These are phyloP conservation scores for Iberis pinnata DNA, from an alignment of 345 rosid species.

Conservation along the genomic window DNA sequence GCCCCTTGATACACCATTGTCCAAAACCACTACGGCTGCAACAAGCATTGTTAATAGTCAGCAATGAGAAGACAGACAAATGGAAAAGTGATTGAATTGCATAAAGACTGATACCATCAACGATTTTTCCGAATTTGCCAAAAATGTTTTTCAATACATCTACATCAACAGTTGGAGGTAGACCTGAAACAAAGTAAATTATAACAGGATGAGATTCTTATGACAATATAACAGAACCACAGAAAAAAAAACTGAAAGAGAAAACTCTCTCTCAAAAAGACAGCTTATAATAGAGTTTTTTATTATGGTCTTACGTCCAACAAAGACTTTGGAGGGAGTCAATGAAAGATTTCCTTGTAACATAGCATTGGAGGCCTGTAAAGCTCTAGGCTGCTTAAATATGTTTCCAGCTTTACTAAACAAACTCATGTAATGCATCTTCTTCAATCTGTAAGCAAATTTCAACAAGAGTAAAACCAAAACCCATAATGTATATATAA, in stretches of 20 bases:
- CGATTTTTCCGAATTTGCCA: slow-evolving; percentile 28
- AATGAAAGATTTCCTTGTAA: slow-evolving; percentile 30
- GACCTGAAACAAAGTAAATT: slow-evolving; percentile 14
- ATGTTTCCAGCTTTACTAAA: slow-evolving; percentile 34
- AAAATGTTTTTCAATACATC: slow-evolving; percentile 25
- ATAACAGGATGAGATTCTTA: not conserved
- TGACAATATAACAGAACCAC: slow-evolving; percentile 7
- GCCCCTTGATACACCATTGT: slow-evolving; percentile 21
- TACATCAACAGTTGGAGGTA: slow-evolving; percentile 20
- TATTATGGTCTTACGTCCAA: slow-evolving; percentile 24
- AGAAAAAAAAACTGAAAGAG: not conserved
- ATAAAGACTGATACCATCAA: slow-evolving; percentile 21
- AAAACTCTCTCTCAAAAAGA: not conserved
- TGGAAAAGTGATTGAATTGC: not conserved
- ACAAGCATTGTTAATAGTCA: slow-evolving; percentile 6
- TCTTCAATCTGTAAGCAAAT: slow-evolving; percentile 15
- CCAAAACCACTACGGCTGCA: slow-evolving; percentile 25
- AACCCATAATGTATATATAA: slow-evolving; percentile 5
- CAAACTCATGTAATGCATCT: slow-evolving; percentile 33
- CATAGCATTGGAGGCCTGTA: slow-evolving; percentile 25
- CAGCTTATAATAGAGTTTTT: not conserved
- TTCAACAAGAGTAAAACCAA: not conserved
- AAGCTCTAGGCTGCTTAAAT: slow-evolving; percentile 30
- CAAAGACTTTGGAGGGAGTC: slow-evolving; percentile 31
- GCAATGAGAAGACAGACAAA: slow-evolving; percentile 8